A percentile compares a stretch with the other conserved stretches of the same genome.
phyloP scores from a whole-genome alignment of 441 rosid genomes.

The Pelargonium myrrhifolium region DNA sequence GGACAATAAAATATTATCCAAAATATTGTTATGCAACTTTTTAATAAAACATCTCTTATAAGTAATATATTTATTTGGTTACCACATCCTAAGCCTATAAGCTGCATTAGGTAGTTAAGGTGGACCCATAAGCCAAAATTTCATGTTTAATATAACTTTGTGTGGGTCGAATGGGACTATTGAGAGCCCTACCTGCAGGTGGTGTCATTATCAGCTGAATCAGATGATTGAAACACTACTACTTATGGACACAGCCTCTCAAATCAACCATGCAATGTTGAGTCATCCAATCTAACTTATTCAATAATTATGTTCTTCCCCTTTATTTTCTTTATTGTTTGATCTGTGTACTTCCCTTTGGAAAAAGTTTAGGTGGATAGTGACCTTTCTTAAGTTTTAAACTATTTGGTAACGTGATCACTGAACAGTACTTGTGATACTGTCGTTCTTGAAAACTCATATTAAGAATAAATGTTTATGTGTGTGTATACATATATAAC shows the following conservation, averaged over 20 bases:
- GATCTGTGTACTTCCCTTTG: conserved; percentile 11
- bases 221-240: conserved; percentile 23
- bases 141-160: not conserved
- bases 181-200: not conserved
- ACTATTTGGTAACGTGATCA: not conserved
- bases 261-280: conserved; percentile 21
- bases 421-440: not conserved
- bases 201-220: conserved; percentile 29
- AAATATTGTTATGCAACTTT: too few relatives aligned
- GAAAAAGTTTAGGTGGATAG: conserved; percentile 8
- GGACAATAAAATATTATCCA: too few relatives aligned
- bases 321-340: conserved; percentile 23
- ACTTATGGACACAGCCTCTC: conserved; percentile 5
- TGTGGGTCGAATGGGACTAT: not conserved
- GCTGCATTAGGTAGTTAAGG: not conserved
- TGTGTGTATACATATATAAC: too few relatives aligned
- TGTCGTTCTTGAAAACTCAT: not conserved
- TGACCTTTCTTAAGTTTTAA: conserved; percentile 9
- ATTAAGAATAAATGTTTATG: not conserved
- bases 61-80: not conserved
- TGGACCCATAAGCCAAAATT: not conserved
- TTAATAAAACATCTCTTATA: too few relatives aligned
- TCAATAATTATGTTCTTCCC: not conserved
- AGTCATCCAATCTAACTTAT: conserved; percentile 28
- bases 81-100: not conserved